Evolutionary conservation across 192 early-diverging fungal species (phyloP), one percentile per base, ranked within the genome.

Genomic region (Ambispora gerdemannii): DNA sequence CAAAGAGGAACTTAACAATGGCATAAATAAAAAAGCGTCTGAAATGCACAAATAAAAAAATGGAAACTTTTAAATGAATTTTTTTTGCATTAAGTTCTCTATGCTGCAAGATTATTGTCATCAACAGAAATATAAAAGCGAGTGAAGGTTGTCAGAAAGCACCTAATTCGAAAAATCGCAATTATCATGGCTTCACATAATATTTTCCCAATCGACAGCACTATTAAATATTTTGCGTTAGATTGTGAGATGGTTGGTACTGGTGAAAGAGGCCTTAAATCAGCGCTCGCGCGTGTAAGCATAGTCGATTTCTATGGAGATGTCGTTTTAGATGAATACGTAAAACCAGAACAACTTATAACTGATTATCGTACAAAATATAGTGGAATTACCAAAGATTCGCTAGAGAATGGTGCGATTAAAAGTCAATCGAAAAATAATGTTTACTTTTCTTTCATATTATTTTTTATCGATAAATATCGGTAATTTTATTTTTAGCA

Each of bases 171-270:
- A n/a, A n/a, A n/a, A n/a, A n/a, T n/a, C n/a, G n/a, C n/a, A n/a
- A n/a, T n/a, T n/a, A n/a, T n/a, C n/a, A n/a, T n/a, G n/a, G n/a
- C n/a, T n/a, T n/a, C n/a, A n/a, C n/a, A n/a, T n/a, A n/a, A n/a
- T n/a, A n/a, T n/a, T n/a, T n/a, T n/a, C n/a, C n/a, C n/a, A n/a
- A n/a, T n/a, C n/a, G n/a, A n/a, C n/a, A n/a, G n/a, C n/a, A n/a
- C n/a, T n/a, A n/a, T n/a, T n/a, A 88, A 88, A 69, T 93, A 82
- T 72, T 50, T 93, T 27, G 92, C 84, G 0, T 84, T 93, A 1
- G 92, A 93, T 79, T 93, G 92, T 70, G 92, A 93, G 69, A 93
- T 93, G 92, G 91, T 93, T 0, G 91, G 92, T 13, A 87, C 85
- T 3, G 92, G 90, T 4, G 74, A 74, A 22, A 81, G 82, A 53